Evolutionary conservation across 805 yeast genomes (phyloP), one percentile per base, ranked within the genome.

Genomic region (Metschnikowia kunwiensis): DNA sequence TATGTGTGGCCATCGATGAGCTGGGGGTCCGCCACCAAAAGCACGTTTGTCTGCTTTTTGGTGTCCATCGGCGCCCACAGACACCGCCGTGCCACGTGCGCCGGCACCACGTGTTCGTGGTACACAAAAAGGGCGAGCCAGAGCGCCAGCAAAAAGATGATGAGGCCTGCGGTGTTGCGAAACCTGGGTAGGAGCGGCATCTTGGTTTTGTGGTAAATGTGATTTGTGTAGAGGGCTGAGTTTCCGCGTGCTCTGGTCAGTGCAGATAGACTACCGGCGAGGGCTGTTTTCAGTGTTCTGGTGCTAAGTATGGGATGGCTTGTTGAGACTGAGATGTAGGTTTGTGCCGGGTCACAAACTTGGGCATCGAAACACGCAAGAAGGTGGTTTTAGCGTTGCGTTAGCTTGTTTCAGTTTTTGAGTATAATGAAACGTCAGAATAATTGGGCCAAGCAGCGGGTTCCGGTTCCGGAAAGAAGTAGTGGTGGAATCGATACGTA

Each of bases 1-100:
- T 68, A 68, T 4, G 73, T 68, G 46, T 68, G 73, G 40, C 53
- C 54, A 44, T 68, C 74, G 22, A 68, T 67, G 25, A 68, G 56
- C 40, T 68, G 73, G 5, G 74, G 72, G 36, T 68, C 73, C 4
- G 74, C 71, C 14, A 68, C 58, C 7, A 68, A 45, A 28, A 68
- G 42, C 22, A 68, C 56, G 27, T 56, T 57, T 24, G 63, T 58
- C 10, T 35, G 35, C 14, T 13, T 16, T 4, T 9, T 19, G 6
- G 15, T n/a, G 6, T 29, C 24, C 11, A 40, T 22, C n/a, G 21
- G 24, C 18, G 58, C 53, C 73, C 73, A 67, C 12, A 34, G 35
- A 38, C 73, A 67, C 10, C 39, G 36, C 16, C 42, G 34, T 4
- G 67, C 68, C 1, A 49, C 31, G 13, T 30, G 36, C 14, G 38